Conservation (phyloP, 164 flowering plant genomes). For the Malania oleifera region DNA sequence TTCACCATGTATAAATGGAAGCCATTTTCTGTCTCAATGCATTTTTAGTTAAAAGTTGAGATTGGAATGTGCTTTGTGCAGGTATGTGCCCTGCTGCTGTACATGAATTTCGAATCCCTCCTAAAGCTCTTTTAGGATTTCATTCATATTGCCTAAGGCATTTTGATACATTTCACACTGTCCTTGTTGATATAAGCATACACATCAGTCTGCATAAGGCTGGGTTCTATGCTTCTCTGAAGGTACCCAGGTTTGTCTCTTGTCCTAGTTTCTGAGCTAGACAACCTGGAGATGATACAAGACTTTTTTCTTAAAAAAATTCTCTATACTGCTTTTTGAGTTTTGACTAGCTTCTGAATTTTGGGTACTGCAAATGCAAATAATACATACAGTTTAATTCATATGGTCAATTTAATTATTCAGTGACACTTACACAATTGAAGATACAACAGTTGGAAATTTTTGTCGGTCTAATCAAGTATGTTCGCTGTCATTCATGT, state of each 20-base stretch:
- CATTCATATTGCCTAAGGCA: slow-evolving; percentile 95
- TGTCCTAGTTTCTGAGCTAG: slow-evolving; percentile 16
- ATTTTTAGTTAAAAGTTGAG: neutral
- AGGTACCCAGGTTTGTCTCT: slow-evolving; percentile 77
- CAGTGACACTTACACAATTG: slow-evolving; percentile 35
- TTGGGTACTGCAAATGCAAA: slow-evolving; percentile 3
- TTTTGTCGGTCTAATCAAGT: slow-evolving; percentile 44
- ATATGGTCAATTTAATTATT: slow-evolving; percentile 12
- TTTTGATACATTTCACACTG: slow-evolving; percentile 88
- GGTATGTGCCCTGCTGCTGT: slow-evolving; percentile 67
- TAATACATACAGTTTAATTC: too few relatives aligned
- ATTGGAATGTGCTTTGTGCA: slow-evolving; percentile 24
- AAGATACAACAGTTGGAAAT: slow-evolving; percentile 27
- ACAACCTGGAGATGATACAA: too few relatives aligned
- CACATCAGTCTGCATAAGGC: slow-evolving; percentile 65
- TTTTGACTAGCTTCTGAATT: neutral
- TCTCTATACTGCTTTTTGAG: neutral
- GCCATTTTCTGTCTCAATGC: neutral
- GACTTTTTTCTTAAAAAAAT: too few relatives aligned
- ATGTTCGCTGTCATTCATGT: slow-evolving; percentile 19
- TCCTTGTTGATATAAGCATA: slow-evolving; percentile 73
- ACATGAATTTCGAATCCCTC: slow-evolving; percentile 94
- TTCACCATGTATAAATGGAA: neutral
- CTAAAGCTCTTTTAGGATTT: slow-evolving; percentile 89
- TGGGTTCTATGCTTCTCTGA: slow-evolving; percentile 32